These are phyloP conservation scores for Exophiala viscosa DNA, from an alignment of 2,329 filamentous ascomycete species.

Conservation along the genomic window DNA sequence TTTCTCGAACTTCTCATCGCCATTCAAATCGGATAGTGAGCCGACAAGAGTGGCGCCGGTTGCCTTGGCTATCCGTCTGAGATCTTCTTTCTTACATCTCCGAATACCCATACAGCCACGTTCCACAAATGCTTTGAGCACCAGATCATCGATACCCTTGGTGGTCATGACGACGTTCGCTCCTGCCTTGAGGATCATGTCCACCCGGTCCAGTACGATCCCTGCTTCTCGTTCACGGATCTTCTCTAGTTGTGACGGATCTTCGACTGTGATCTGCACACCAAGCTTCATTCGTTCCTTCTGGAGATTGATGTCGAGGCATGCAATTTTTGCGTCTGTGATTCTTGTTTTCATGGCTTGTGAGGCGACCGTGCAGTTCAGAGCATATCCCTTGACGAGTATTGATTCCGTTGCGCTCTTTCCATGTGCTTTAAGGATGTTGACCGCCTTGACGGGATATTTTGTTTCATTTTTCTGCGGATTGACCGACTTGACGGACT, in stretches of 20 bases:
- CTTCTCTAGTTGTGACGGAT: constrained; percentile 95
- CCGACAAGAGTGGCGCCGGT: constrained; percentile 90
- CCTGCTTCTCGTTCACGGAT: constrained; percentile 89
- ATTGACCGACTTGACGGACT: constrained; percentile 89
- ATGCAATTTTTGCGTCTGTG: constrained; percentile 91
- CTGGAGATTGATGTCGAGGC: constrained; percentile 95
- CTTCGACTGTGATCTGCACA: constrained; percentile 96
- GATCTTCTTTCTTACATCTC: constrained; percentile 97
- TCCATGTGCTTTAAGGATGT: constrained; percentile 96
- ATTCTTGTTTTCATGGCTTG: constrained; percentile 96
- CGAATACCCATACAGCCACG: constrained; percentile 92
- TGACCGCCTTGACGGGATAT: constrained; percentile 98
- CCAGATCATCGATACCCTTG: constrained; percentile 96
- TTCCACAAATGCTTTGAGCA: constrained; percentile 91
- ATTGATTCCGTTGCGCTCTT: constrained; percentile 86
- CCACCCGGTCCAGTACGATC: constrained; percentile 88
- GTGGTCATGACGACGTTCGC: constrained; percentile 96
- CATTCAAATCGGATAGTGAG: constrained; percentile 92
- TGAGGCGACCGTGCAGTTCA: constrained; percentile 98
- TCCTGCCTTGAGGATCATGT: constrained; percentile 96
- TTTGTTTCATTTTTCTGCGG: constrained; percentile 78
- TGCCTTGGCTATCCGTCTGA: constrained; percentile 91
- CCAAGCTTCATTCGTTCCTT: constrained; percentile 99
- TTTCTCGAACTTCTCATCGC: constrained; percentile 92
- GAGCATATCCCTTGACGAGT: constrained; percentile 89